Evolutionary conservation across 768 basidiomycete species (phyloP).

Genomic region (Mycena polygramma): DNA sequence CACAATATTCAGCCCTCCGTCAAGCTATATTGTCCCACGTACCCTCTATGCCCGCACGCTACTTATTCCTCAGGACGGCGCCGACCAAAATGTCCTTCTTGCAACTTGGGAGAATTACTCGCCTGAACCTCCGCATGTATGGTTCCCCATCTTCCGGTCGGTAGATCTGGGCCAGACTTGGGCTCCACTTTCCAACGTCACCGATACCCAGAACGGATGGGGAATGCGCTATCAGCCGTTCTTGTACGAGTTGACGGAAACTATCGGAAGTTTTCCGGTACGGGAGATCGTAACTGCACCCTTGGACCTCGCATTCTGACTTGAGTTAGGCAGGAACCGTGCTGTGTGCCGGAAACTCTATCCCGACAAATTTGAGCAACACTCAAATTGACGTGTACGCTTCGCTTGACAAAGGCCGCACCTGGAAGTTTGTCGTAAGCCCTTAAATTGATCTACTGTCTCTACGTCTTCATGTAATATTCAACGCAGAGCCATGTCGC

Average conservation of each 20-base stretch:
- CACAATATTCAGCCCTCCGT: conserved; percentile 36
- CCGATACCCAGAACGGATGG: conserved; percentile 36
- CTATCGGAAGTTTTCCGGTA: conserved; percentile 30
- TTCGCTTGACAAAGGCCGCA: conserved; percentile 34
- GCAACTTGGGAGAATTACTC: conserved; percentile 41
- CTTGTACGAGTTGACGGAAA: conserved; percentile 34
- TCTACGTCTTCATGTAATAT: not conserved
- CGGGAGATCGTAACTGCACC: not conserved
- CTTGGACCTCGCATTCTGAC: not conserved
- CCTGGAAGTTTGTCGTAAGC: conserved; percentile 33
- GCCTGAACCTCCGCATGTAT: conserved; percentile 38
- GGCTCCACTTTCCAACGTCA: conserved; percentile 35
- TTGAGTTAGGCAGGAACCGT: conserved; percentile 35
- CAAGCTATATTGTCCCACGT: conserved; percentile 35
- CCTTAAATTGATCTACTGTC: no score
- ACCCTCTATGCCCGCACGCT: conserved; percentile 40
- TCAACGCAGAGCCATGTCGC: conserved; percentile 36
- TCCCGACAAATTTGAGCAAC: conserved; percentile 33
- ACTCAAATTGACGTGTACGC: conserved; percentile 42
- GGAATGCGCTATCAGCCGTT: conserved; percentile 40
- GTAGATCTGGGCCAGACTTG: conserved; percentile 37
- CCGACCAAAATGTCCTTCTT: conserved; percentile 38
- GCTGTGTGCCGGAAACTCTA: conserved; percentile 38
- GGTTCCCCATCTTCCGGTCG: conserved; percentile 37
- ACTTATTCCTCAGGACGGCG: conserved; percentile 34